Conservation (phyloP, 1,284 basidiomycete genomes). For the Pholiota adiposa region DNA sequence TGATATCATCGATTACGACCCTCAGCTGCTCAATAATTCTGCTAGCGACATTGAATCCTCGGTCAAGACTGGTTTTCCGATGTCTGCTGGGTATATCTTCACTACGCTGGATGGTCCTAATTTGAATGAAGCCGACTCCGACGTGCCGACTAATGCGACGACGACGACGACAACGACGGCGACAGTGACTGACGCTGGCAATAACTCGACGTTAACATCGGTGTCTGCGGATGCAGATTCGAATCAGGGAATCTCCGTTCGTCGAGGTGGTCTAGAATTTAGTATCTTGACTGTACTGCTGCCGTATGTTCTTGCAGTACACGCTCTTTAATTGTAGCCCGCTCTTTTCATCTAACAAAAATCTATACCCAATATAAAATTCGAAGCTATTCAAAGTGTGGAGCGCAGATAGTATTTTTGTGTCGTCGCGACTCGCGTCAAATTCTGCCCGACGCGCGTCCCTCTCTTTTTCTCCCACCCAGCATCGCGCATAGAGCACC, state of each 20-base stretch:
- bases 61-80: neutral
- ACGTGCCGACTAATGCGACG: neutral
- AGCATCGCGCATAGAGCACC: too few relatives aligned
- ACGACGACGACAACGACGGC: neutral
- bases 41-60: neutral
- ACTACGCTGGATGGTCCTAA: neutral
- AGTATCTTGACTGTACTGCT: neutral
- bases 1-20: neutral
- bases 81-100: slow-evolving; percentile 6
- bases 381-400: too few relatives aligned
- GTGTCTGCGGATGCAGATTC: neutral
- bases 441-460: too few relatives aligned
- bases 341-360: too few relatives aligned
- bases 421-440: too few relatives aligned
- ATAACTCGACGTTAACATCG: neutral
- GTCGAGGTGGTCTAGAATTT: neutral
- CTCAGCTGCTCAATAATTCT: neutral
- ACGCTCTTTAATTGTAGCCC: neutral
- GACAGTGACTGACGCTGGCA: neutral
- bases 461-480: too few relatives aligned
- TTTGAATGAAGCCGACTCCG: neutral
- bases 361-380: too few relatives aligned
- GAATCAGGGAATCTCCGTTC: neutral
- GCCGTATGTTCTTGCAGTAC: neutral
- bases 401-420: too few relatives aligned